Base-by-base conservation (phyloP, 2,329 filamentous ascomycete species). In the Fusarium sp. region DNA sequence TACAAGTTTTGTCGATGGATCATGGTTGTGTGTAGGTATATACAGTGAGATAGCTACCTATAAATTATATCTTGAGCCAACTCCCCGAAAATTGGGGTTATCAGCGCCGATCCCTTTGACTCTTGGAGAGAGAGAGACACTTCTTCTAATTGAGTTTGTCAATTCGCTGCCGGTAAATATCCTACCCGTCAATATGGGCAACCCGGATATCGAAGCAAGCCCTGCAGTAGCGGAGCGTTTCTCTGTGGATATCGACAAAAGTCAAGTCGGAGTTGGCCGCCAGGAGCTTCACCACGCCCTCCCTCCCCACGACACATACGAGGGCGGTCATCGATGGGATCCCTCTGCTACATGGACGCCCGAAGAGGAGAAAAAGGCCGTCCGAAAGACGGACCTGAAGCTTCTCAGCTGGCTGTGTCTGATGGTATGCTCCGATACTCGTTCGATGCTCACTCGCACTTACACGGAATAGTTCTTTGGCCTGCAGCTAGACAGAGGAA, bases 401-500 rank as follows among this genome's bases (percentile, higher is more conserved):
- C 73, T 82, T 5, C 65, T 81, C 29, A 70, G 72, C 22, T 79
- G 77, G 76, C 53, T 81, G 5, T 81, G 79, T 57, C 57, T 80
- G 22, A 81, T 81, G 79, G 72, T 73, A 56, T 40, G 70, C 53
- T 12, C 5, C 7, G 9, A 22, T 15, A 3, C 15, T 44, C n/a
- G 34, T 24, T 15, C 10, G 35, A 35, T 6, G 15, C 10, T 60
- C 24, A 44, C 4, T 44, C 35, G 24, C 38, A 50, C 65, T 70
- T 59, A 70, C 55, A 67, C 10, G 55, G 5, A 15, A 8, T 38
- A 73, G 75, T 89, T 89, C 74, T 88, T 89, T 53, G 85, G 84
- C 0, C 77, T 89, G 5, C 85, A 89, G 69, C 76, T 89, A 7
- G 87, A 89, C 70, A 79, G 88, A 43, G 85, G 86, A 47, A 90